Conservation (phyloP, 495 filamentous ascomycete species). For the Staphylotrichum tortipilum region DNA sequence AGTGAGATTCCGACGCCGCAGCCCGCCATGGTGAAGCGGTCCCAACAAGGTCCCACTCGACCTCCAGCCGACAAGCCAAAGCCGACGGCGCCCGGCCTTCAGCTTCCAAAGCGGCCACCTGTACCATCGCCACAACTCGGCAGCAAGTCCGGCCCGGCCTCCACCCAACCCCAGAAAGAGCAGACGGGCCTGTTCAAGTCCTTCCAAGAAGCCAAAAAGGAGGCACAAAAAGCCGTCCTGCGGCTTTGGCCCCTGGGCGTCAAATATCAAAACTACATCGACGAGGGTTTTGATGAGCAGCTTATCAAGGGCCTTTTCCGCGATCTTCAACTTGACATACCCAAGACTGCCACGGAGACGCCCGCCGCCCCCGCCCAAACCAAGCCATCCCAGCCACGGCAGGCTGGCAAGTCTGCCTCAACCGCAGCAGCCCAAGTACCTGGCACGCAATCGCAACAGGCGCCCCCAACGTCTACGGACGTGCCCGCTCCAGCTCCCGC, state of each 20-base stretch:
- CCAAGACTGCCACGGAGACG: slow-evolving; percentile 17
- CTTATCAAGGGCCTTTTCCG: slow-evolving; percentile 57
- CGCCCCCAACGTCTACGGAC: slow-evolving; percentile 6
- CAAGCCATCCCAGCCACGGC: neutral
- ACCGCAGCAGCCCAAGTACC: neutral
- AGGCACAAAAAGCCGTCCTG: slow-evolving; percentile 61
- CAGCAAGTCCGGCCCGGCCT: too few relatives aligned
- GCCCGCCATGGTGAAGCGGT: neutral
- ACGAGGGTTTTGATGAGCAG: slow-evolving; percentile 59
- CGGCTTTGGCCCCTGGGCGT: slow-evolving; percentile 56
- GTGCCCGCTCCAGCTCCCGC: too few relatives aligned
- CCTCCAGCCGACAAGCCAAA: neutral
- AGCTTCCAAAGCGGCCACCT: neutral
- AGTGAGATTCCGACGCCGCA: slow-evolving; percentile 17
- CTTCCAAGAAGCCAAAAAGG: slow-evolving; percentile 48
- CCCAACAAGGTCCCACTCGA: neutral
- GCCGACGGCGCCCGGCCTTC: neutral
- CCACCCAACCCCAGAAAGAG: neutral
- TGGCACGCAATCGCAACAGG: neutral
- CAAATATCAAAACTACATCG: slow-evolving; percentile 57
- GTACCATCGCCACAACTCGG: too few relatives aligned
- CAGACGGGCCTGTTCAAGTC: slow-evolving; percentile 15
- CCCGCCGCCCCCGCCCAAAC: neutral
- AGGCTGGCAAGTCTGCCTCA: neutral
- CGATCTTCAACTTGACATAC: slow-evolving; percentile 50